phyloP scores from a whole-genome alignment of 2,329 filamentous ascomycete genomes.

The Xylariaceae sp. region DNA sequence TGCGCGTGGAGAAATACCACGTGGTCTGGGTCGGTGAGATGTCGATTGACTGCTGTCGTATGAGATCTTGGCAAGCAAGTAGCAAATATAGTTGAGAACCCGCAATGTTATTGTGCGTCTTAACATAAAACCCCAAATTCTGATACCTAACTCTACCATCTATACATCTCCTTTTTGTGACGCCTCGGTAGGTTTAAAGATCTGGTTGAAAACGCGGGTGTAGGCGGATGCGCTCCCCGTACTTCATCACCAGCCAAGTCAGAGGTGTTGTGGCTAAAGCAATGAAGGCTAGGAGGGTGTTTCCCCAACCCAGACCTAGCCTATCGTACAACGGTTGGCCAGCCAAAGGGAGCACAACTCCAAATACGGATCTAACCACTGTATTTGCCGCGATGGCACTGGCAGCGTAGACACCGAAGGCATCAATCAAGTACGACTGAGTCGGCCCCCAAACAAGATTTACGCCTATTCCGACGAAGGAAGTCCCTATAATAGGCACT shows the following conservation, averaged over 20 bases:
- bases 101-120: neutral
- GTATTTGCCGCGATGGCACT: conserved; percentile 54
- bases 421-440: conserved; percentile 58
- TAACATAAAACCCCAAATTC: neutral
- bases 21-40: too few relatives aligned
- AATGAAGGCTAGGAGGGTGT: conserved; percentile 32
- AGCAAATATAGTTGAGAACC: neutral
- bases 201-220: conserved; percentile 13
- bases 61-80: too few relatives aligned
- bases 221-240: conserved; percentile 21
- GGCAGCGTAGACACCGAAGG: conserved; percentile 39
- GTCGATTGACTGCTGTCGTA: too few relatives aligned
- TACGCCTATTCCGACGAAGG: conserved; percentile 41
- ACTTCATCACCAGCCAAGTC: conserved; percentile 25
- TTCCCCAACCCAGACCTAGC: conserved; percentile 34
- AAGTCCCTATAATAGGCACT: conserved; percentile 47
- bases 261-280: conserved; percentile 27
- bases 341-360: conserved; percentile 51
- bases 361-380: conserved; percentile 47
- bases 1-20: too few relatives aligned
- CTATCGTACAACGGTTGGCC: conserved; percentile 34
- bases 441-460: conserved; percentile 44
- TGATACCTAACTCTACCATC: neutral
- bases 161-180: neutral
- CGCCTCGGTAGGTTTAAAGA: neutral